Conservation (phyloP, 768 basidiomycete genomes). For the Trametes sanguinea region DNA sequence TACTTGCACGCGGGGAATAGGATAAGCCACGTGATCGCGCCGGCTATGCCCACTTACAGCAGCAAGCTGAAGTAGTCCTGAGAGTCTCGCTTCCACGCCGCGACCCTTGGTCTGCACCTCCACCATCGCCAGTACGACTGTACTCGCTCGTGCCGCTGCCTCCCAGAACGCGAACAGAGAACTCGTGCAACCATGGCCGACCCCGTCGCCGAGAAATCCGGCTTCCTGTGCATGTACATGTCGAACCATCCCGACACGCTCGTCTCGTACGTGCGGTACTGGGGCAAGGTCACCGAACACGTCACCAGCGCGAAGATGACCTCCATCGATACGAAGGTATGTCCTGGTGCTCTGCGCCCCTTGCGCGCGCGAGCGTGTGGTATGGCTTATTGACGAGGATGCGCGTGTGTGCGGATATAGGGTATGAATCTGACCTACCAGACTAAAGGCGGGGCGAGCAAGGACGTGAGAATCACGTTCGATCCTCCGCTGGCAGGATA, state of each 20-base stretch:
- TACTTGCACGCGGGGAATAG: too few species aligned
- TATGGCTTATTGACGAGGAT: not conserved
- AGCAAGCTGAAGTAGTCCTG: not conserved
- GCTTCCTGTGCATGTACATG: conserved; percentile 85
- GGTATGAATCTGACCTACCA: conserved; percentile 72
- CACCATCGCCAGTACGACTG: not conserved
- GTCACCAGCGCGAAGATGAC: conserved; percentile 71
- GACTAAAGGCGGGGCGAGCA: conserved; percentile 45
- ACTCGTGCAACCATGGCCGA: conserved; percentile 51
- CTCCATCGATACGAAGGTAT: conserved; percentile 65
- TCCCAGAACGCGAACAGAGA: not conserved
- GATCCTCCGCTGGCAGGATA: conserved; percentile 75
- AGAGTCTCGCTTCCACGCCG: not conserved
- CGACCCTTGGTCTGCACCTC: too few species aligned
- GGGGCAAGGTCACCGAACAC: conserved; percentile 57
- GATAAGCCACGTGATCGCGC: not conserved
- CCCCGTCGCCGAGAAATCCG: conserved; percentile 73
- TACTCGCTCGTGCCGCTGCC: not conserved
- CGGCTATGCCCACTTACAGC: too few species aligned
- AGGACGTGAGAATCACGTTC: conserved; percentile 57
- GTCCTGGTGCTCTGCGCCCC: too few species aligned
- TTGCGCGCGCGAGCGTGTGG: not conserved
- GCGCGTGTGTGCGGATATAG: conserved; percentile 36
- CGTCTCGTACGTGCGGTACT: conserved; percentile 81
- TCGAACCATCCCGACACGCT: conserved; percentile 80